phyloP scores from a whole-genome alignment of 805 yeast species.

The Candida insectorum region DNA sequence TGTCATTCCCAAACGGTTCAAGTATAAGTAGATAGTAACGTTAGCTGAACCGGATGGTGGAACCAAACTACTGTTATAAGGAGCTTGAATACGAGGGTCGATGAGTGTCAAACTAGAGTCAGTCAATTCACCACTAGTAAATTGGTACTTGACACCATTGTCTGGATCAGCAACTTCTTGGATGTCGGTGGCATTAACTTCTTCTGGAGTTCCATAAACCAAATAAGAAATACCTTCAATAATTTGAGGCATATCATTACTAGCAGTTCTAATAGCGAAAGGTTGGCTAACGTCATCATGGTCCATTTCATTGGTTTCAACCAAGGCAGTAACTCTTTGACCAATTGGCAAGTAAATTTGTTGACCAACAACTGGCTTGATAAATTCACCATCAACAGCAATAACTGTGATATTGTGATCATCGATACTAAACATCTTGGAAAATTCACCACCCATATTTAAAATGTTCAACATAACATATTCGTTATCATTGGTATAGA shows the following conservation, averaged over 20 bases:
- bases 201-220: slow-evolving; percentile 16
- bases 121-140: slow-evolving; percentile 19
- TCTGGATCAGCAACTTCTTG: neutral
- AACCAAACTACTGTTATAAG: slow-evolving; percentile 7
- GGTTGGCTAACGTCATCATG: slow-evolving; percentile 16
- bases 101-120: slow-evolving; percentile 13
- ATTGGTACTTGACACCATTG: slow-evolving; percentile 19
- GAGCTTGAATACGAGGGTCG: slow-evolving; percentile 17
- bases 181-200: slow-evolving; percentile 7
- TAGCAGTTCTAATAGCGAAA: slow-evolving; percentile 25
- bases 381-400: slow-evolving; percentile 31
- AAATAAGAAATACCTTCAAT: slow-evolving; percentile 24
- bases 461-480: slow-evolving; percentile 27
- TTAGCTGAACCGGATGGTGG: slow-evolving; percentile 16
- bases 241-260: slow-evolving; percentile 24
- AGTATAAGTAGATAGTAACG: slow-evolving; percentile 24
- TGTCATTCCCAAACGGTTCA: slow-evolving; percentile 26
- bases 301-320: slow-evolving; percentile 17
- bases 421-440: slow-evolving; percentile 30
- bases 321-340: slow-evolving; percentile 22
- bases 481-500: slow-evolving; percentile 16
- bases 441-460: slow-evolving; percentile 33
- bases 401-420: slow-evolving; percentile 26
- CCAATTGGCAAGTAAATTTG: slow-evolving; percentile 31
- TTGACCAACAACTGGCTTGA: slow-evolving; percentile 20